phyloP scores from a whole-genome alignment of 1,284 basidiomycete species.

The Sphagnurus paluster region DNA sequence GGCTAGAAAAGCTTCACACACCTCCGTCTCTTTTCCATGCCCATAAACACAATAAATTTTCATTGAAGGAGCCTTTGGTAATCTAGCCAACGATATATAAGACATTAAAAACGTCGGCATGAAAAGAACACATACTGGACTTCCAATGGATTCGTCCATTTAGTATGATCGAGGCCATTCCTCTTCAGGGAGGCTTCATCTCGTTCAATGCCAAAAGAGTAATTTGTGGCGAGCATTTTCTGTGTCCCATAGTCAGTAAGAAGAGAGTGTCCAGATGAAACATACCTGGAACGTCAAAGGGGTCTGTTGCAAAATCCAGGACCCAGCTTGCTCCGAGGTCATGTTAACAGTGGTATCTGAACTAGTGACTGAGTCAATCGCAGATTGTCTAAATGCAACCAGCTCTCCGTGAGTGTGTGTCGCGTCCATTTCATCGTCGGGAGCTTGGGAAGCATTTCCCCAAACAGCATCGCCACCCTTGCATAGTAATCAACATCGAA shows the following conservation, averaged over 20 bases:
- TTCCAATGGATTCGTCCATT: constrained; percentile 98
- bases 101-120: background rate
- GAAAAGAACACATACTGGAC: constrained; percentile 50
- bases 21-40: constrained; percentile 96
- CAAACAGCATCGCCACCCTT: constrained; percentile 90
- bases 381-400: constrained; percentile 70
- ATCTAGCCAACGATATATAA: constrained; percentile 37
- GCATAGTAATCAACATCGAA: constrained; percentile 7
- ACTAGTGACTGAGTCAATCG: constrained; percentile 20
- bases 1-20: too few species aligned
- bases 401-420: constrained; percentile 80
- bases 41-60: constrained; percentile 95
- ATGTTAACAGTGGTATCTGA: constrained; percentile 57
- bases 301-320: constrained; percentile 86
- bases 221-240: constrained; percentile 90
- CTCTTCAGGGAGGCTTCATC: constrained; percentile 62
- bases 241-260: constrained; percentile 30
- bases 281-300: constrained; percentile 79
- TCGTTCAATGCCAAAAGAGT: constrained; percentile 91
- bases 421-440: constrained; percentile 72
- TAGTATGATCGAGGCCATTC: constrained; percentile 73
- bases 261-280: background rate
- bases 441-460: constrained; percentile 76
- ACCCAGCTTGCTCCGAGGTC: constrained; percentile 75
- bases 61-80: constrained; percentile 92